Evolutionary conservation across 352 stramenopile genomes (phyloP).

Genomic region (Globisporangium alternatum): DNA sequence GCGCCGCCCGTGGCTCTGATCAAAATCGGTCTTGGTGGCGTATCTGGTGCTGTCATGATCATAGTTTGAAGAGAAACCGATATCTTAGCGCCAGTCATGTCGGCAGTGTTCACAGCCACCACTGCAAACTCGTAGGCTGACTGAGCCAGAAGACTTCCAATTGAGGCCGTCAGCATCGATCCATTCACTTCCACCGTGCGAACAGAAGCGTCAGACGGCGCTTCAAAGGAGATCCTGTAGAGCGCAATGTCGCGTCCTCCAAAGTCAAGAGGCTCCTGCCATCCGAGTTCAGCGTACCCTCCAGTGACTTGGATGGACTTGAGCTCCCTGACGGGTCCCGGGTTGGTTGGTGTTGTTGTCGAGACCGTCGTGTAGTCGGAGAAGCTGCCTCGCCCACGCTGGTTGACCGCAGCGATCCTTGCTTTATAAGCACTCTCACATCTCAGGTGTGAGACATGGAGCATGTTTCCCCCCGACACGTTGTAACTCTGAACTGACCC

Average conservation of each 20-base stretch:
- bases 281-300: constrained; percentile 27
- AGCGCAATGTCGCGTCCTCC: constrained; percentile 26
- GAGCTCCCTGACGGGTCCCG: constrained; percentile 23
- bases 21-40: constrained; percentile 26
- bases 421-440: constrained; percentile 28
- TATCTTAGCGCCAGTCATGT: constrained; percentile 8
- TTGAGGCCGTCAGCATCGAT: constrained; percentile 1
- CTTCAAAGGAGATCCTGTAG: constrained; percentile 26
- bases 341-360: constrained; percentile 24
- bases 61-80: constrained; percentile 18
- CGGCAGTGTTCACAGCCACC: constrained; percentile 25
- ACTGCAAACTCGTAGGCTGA: constrained; percentile 32
- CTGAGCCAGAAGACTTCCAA: constrained; percentile 26
- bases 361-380: constrained; percentile 8
- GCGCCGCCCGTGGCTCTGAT: constrained; percentile 41
- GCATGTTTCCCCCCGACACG: neutral
- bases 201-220: constrained; percentile 2
- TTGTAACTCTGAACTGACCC: neutral
- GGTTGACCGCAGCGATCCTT: constrained; percentile 23
- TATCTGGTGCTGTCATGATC: constrained; percentile 13
- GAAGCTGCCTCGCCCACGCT: constrained; percentile 26
- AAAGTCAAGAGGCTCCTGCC: constrained; percentile 27
- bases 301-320: constrained; percentile 15
- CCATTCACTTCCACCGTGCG: constrained; percentile 16
- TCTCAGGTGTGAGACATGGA: constrained; percentile 20